Percentiles rank a stretch among this genome's conserved stretches.
These are phyloP conservation scores for Rutstroemia sp. DNA, from an alignment of 2,329 filamentous ascomycete genomes.

Conservation along the genomic window DNA sequence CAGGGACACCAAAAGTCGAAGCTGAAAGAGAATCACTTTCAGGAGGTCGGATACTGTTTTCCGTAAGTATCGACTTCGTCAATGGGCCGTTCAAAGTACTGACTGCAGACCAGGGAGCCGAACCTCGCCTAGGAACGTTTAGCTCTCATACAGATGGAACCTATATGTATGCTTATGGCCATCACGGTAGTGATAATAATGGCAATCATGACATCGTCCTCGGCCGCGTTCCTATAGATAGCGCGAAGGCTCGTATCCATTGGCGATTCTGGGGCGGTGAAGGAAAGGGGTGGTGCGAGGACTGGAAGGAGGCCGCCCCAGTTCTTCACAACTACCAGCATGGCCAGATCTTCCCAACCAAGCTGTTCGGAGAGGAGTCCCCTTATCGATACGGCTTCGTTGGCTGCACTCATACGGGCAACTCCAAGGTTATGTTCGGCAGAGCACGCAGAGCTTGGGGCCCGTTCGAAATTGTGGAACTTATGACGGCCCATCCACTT, in stretches of 20 bases:
- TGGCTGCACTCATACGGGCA: slow-evolving; percentile 13
- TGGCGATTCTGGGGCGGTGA: slow-evolving; percentile 11
- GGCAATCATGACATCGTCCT: slow-evolving; percentile 14
- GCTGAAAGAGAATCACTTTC: not conserved
- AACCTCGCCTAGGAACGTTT: slow-evolving; percentile 16
- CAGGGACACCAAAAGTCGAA: slow-evolving; percentile 1
- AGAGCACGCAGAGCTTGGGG: slow-evolving; percentile 14
- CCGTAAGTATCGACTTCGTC: not conserved
- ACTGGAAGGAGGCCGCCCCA: slow-evolving; percentile 2
- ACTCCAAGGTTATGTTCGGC: slow-evolving; percentile 15
- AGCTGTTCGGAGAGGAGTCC: slow-evolving; percentile 14
- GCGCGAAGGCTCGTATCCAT: slow-evolving; percentile 1
- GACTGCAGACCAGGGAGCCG: slow-evolving; percentile 1
- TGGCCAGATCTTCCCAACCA: slow-evolving; percentile 17
- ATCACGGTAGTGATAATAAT: slow-evolving; percentile 10
- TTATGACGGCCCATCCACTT: slow-evolving; percentile 6
- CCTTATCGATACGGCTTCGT: slow-evolving; percentile 14
- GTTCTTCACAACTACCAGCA: slow-evolving; percentile 15
- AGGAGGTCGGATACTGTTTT: not conserved
- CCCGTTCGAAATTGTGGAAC: slow-evolving; percentile 13
- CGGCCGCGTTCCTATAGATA: slow-evolving; percentile 8
- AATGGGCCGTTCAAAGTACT: not conserved
- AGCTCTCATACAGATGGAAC: slow-evolving; percentile 4
- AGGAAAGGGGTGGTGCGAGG: slow-evolving; percentile 7
- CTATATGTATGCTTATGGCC: slow-evolving; percentile 17